Base-by-base conservation (phyloP, 495 filamentous ascomycete genomes). In the Jackrogersella minutella region DNA sequence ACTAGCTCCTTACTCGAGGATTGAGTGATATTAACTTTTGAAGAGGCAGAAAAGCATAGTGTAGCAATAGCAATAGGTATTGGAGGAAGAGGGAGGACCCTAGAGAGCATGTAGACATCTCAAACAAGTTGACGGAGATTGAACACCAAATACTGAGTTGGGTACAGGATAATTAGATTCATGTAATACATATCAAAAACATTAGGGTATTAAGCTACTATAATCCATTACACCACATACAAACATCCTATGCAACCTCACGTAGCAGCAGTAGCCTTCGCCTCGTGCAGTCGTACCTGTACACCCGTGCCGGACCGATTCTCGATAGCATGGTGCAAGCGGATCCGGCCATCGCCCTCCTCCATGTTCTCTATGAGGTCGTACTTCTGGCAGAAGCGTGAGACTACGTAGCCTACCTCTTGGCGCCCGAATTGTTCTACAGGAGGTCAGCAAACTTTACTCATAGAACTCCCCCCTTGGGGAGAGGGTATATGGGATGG, bases 251-350 rank as follows among this genome's bases (percentile, higher is more conserved):
- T 5, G 5, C 17, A 21, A 14, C 36, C 2, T 58, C 22, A 49
- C 19, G 19, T 39, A 16, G 16, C n/a, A 40, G 33, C 14, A 37
- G n/a, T 17, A 37, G 52, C 31, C 53, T 49, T 64, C 5, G 71
- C 74, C 30, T 73, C 68, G 53, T 77, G 77, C 21, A 82, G 52
- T 28, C 66, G 58, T 13, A 80, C 74, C 53, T 79, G 70, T 4
- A 81, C 79, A 22, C 79, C 80, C 6, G 74, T 79, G n/a, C 77
- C 80, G 19, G 79, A 80, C 46, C 79, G 69, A 51, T 82, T 81
- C 61, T 81, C 80, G 50, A 82, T 81, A 2, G 78, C 79, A 39
- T 79, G 79, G 64, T 80, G 77, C 33, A 82, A 70, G 14, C 70
- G 64, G 26, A 79, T 72, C 31, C 68, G 64, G 17, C 66, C 66